Evolutionary conservation across 305 asterid genomes (phyloP).

Genomic region (Fraxinus ornus): DNA sequence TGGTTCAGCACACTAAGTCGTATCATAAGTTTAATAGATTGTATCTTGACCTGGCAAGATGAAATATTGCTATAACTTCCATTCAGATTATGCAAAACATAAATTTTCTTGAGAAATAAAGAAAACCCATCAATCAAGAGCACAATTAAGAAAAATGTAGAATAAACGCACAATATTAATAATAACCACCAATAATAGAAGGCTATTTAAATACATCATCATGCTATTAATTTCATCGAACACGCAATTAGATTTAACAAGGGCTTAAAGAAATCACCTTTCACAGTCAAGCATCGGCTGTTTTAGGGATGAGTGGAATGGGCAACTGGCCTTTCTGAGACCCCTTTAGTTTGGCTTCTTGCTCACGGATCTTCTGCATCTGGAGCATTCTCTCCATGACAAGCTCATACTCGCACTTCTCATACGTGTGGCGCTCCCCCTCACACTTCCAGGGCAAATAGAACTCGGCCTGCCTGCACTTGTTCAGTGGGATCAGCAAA

Average conservation of each 20-base stretch:
- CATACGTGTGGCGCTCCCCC: slow-evolving; percentile 75
- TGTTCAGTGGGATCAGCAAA: slow-evolving; percentile 78
- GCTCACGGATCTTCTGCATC: slow-evolving; percentile 96
- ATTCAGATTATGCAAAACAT: background rate
- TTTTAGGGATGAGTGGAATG: slow-evolving; percentile 68
- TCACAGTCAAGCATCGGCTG: slow-evolving; percentile 66
- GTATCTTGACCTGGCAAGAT: background rate
- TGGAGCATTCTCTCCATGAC: slow-evolving; percentile 97
- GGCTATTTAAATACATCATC: background rate
- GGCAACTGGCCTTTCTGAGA: slow-evolving; percentile 34
- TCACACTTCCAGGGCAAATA: slow-evolving; percentile 95
- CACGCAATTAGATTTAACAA: background rate
- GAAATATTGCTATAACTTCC: background rate
- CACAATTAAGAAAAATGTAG: background rate
- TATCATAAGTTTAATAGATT: background rate
- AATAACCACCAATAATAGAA: background rate
- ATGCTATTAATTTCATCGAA: background rate
- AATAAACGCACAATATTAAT: background rate
- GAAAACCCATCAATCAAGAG: background rate
- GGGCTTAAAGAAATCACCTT: background rate
- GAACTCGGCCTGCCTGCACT: slow-evolving; percentile 84
- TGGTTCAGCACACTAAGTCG: background rate
- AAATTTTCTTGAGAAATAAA: background rate
- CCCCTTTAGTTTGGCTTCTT: slow-evolving; percentile 47
- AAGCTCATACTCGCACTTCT: slow-evolving; percentile 94